Base-by-base conservation (phyloP, 2,329 filamentous ascomycete genomes). In the Passalora sequoiae region DNA sequence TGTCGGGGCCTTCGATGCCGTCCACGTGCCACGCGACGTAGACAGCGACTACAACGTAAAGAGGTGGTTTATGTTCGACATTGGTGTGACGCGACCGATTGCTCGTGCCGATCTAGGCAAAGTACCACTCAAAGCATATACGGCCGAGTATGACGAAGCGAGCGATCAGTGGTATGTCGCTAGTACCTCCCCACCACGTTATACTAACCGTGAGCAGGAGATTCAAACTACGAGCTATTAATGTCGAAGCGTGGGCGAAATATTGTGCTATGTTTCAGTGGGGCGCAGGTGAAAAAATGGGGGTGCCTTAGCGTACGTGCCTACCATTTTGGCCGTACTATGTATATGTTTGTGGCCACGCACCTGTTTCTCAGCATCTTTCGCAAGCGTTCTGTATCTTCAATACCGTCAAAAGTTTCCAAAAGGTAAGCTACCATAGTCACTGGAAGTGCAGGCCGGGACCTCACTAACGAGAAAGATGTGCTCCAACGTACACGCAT, bases 171-270 rank as follows among this genome's bases (percentile, higher is more conserved):
- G 12, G 28, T 30, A 30, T 30, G 12, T 30, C 6, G 28, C 12
- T 6, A 30, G 28, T 30, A 30, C 16, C 16, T 30, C 12, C n/a
- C n/a, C 12, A 30, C 28, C 12, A 30, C 28, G 28, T n/a, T n/a
- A 30, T 30, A 30, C 28, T 30, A n/a, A 30, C 28, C 16, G 16
- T 30, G 12, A 30, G 28, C 12, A 30, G 28, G 28, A 30, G 16
- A 15, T 30, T 30, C 12, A 30, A 30, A 30, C 28, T n/a, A n/a
- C 28, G 28, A 30, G 28, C 28, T n/a, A 30, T 30, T 30, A 30
- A 30, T 30, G 28, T 15, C 28, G 28, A 30, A 30, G 28, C 28
- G 12, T 30, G 12, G 12, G 28, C 12, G 16, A 30, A 30, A 15
- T 30, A 30, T 30, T 30, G 12, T 30, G 12, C 28, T 30, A 30